Conservation (phyloP, 2,329 filamentous ascomycete species). For the Microdochium nivale region DNA sequence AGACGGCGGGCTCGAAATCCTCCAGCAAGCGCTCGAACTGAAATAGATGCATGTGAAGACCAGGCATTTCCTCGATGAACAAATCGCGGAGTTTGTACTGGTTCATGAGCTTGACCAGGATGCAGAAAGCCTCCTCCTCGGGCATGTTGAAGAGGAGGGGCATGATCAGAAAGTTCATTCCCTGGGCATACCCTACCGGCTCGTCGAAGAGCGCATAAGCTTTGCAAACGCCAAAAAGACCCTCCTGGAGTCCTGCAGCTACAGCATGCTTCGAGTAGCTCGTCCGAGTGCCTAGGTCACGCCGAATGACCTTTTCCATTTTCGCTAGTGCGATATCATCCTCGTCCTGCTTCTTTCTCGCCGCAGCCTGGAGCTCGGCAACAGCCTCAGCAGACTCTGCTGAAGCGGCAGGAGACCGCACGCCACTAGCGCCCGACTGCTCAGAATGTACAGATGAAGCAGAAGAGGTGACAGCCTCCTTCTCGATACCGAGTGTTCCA, state of each 20-base stretch:
- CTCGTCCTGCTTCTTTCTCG: slow-evolving; percentile 66
- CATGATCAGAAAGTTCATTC: slow-evolving; percentile 98
- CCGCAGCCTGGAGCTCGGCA: slow-evolving; percentile 54
- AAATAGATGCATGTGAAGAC: slow-evolving; percentile 85
- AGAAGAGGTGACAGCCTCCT: slow-evolving; percentile 65
- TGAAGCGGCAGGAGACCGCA: slow-evolving; percentile 46
- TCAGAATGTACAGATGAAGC: slow-evolving; percentile 80
- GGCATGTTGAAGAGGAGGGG: slow-evolving; percentile 96
- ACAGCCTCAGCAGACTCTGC: slow-evolving; percentile 57
- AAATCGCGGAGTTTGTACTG: slow-evolving; percentile 89
- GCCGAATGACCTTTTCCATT: slow-evolving; percentile 84
- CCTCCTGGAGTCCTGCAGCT: slow-evolving; percentile 84
- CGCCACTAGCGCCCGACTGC: slow-evolving; percentile 51
- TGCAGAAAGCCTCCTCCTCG: slow-evolving; percentile 91
- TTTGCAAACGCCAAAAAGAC: slow-evolving; percentile 92
- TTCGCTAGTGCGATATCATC: slow-evolving; percentile 66
- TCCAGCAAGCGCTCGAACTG: slow-evolving; percentile 92
- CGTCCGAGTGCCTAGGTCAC: slow-evolving; percentile 84
- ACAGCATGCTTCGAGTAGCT: slow-evolving; percentile 96
- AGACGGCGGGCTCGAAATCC: slow-evolving; percentile 86
- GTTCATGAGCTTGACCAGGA: slow-evolving; percentile 92
- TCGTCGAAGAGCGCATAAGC: slow-evolving; percentile 95
- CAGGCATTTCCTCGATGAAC: slow-evolving; percentile 94
- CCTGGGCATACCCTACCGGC: slow-evolving; percentile 90
- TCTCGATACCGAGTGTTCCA: slow-evolving; percentile 48